These are phyloP conservation scores for Penicillium robsamsonii DNA, from an alignment of 495 filamentous ascomycete species.

Conservation along the genomic window DNA sequence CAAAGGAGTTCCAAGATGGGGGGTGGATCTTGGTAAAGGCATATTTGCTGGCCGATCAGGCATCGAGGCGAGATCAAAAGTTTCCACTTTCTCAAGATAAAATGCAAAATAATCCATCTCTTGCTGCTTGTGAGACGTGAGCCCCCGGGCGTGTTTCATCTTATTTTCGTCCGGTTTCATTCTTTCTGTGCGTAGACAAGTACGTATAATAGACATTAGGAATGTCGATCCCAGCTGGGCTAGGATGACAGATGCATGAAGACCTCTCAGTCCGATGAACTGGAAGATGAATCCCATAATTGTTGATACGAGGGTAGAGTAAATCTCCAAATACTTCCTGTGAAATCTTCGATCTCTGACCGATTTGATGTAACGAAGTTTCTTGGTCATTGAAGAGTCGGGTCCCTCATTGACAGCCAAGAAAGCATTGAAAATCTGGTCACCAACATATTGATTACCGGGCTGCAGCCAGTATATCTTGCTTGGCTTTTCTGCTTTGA, in stretches of 20 bases:
- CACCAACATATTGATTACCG: slow-evolving; percentile 38
- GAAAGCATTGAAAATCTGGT: slow-evolving; percentile 42
- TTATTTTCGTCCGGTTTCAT: slow-evolving; percentile 33
- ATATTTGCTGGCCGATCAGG: slow-evolving; percentile 1
- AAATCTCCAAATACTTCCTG: slow-evolving; percentile 10
- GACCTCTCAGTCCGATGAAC: slow-evolving; percentile 49
- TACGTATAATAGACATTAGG: slow-evolving; percentile 47
- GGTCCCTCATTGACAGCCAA: slow-evolving; percentile 31
- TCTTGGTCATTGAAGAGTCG: slow-evolving; percentile 12
- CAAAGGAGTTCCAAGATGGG: background rate
- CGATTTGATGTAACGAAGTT: slow-evolving; percentile 37
- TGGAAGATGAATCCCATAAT: slow-evolving; percentile 50
- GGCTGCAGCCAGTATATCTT: slow-evolving; percentile 48
- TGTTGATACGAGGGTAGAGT: slow-evolving; percentile 28
- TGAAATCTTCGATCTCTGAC: slow-evolving; percentile 18
- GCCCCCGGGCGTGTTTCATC: slow-evolving; percentile 25
- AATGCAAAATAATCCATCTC: slow-evolving; percentile 51
- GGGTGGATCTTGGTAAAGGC: slow-evolving; percentile 11
- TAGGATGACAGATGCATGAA: slow-evolving; percentile 49
- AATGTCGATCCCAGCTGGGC: slow-evolving; percentile 46
- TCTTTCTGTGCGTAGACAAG: slow-evolving; percentile 44
- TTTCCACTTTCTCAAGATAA: slow-evolving; percentile 28
- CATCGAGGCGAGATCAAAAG: slow-evolving; percentile 22
- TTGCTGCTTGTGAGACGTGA: slow-evolving; percentile 30
- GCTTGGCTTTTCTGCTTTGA: slow-evolving; percentile 29